These are phyloP conservation scores for Amoeboaphelidium occidentale DNA, from an alignment of 371 early-diverging fungal genomes.

Conservation along the genomic window DNA sequence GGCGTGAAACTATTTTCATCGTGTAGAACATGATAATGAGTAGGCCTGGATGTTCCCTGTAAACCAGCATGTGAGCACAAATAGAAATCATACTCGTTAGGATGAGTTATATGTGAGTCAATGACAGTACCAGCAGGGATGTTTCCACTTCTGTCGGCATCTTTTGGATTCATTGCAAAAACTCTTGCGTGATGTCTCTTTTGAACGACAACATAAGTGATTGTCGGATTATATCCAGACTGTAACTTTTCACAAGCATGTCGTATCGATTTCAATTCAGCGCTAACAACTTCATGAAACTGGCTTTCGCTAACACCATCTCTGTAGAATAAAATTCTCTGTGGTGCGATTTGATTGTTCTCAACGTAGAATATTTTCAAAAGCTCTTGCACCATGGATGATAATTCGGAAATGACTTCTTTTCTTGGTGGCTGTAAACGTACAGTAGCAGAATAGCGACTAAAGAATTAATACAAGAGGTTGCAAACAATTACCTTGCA, in stretches of 20 bases:
- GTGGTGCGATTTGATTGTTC: constrained; percentile 35
- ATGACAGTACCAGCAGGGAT: constrained; percentile 72
- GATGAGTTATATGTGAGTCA: constrained; percentile 60
- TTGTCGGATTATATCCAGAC: constrained; percentile 37
- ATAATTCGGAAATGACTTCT: constrained; percentile 68
- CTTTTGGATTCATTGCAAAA: constrained; percentile 41
- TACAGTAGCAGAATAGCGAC: constrained; percentile 47
- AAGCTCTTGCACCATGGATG: constrained; percentile 53
- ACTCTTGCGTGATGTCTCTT: constrained; percentile 91
- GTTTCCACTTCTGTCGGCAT: constrained; percentile 37
- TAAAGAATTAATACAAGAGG: neutral
- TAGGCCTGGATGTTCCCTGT: constrained; percentile 75
- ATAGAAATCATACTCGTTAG: constrained; percentile 67
- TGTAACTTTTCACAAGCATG: constrained; percentile 43
- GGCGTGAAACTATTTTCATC: constrained; percentile 62
- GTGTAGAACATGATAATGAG: constrained; percentile 54
- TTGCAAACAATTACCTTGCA: neutral
- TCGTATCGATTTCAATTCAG: constrained; percentile 52
- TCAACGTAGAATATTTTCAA: constrained; percentile 43
- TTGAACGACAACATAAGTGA: constrained; percentile 81
- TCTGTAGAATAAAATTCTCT: constrained; percentile 75
- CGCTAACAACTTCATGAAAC: constrained; percentile 44
- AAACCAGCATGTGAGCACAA: constrained; percentile 71
- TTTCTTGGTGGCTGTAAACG: constrained; percentile 53
- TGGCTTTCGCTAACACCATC: constrained; percentile 82